Base-by-base conservation (phyloP, 1,139 yeast species). In the Eremothecium sinecaudum region DNA sequence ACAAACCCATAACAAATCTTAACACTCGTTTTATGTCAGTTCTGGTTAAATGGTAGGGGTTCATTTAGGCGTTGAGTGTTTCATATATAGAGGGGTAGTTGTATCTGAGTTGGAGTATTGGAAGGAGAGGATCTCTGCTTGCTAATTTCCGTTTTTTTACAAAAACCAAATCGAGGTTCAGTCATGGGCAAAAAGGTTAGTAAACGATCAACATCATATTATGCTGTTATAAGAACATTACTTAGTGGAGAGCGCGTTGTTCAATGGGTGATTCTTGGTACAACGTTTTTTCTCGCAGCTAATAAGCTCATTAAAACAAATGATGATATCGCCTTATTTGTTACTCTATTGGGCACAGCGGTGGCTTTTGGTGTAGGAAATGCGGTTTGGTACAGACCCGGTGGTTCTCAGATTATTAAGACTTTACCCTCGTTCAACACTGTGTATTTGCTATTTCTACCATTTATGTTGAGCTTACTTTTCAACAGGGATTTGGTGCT, bases 381-480 rank as follows among this genome's bases (percentile, higher is more conserved):
- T 2, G 32, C 28, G 32, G 34, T 36, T 10, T 28, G 36, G 4
- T 39, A 36, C 22, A 34, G 35, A 24, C 29, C 36, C 5, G 18
- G 18, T 19, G 35, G 35, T n/a, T 9, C 22, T 3, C n/a, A 27
- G 19, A 32, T 31, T 5, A 16, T 23, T 3, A 18, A 26, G 5
- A 24, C 12, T 3, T 13, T 28, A 23, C 44, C 45, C 1, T 32
- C 35, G 11, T 53, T 48, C 33, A 52, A 51, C 33, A 37, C 45
- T 14, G 22, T 50, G 11, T 53, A 53, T 36, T 20, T 47, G 28
- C 25, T 51, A 4, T 53, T 42, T 35, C 24, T 53, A 21, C 56
- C 58, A 9, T 44, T 48, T 18, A 37, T 50, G 46, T 19, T 49
- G 2, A 43, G 53, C 3, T 26, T 47, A 2, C 36, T 46, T 10